Evolutionary conservation across 169 alveolate genomes (phyloP).

Genomic region (Cryptosporidium canis): DNA sequence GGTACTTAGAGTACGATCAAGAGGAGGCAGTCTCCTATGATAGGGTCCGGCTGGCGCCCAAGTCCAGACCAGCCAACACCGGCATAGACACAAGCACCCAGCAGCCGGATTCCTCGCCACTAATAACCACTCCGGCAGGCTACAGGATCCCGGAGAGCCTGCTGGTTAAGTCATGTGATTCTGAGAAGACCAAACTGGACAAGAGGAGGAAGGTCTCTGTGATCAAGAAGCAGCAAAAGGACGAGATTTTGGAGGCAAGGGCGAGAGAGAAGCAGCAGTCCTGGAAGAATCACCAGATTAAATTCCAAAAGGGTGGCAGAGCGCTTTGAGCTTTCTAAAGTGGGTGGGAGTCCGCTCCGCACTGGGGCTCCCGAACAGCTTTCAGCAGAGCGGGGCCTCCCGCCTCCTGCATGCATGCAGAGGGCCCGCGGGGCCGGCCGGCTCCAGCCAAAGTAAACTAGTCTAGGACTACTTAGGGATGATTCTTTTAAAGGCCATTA

Average conservation of each 20-base stretch:
- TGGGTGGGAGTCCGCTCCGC: too few species aligned
- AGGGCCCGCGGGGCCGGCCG: too few species aligned
- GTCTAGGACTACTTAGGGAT: conserved; percentile 61
- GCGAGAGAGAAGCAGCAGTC: conserved; percentile 24
- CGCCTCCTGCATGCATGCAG: too few species aligned
- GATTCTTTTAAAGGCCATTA: conserved; percentile 71
- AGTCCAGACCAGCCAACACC: neutral
- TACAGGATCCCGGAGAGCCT: conserved; percentile 47
- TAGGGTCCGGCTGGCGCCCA: neutral
- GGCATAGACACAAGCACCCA: neutral
- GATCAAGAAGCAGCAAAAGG: conserved; percentile 56
- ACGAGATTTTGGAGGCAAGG: conserved; percentile 9
- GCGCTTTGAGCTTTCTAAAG: neutral
- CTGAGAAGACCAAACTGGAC: conserved; percentile 14
- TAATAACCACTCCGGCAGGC: conserved; percentile 58
- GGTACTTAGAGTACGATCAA: conserved; percentile 39
- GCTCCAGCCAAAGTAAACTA: too few species aligned
- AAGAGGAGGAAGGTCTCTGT: conserved; percentile 39
- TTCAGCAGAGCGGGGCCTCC: too few species aligned
- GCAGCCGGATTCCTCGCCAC: neutral
- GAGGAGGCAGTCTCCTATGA: conserved; percentile 22
- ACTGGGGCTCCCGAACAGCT: too few species aligned
- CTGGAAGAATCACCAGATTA: conserved; percentile 40
- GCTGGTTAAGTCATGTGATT: conserved; percentile 11
- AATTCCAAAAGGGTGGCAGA: neutral